A percentile compares a stretch with the other conserved stretches of the same genome.
Conservation (phyloP, 345 rosid species). For the Clausena lansium region DNA sequence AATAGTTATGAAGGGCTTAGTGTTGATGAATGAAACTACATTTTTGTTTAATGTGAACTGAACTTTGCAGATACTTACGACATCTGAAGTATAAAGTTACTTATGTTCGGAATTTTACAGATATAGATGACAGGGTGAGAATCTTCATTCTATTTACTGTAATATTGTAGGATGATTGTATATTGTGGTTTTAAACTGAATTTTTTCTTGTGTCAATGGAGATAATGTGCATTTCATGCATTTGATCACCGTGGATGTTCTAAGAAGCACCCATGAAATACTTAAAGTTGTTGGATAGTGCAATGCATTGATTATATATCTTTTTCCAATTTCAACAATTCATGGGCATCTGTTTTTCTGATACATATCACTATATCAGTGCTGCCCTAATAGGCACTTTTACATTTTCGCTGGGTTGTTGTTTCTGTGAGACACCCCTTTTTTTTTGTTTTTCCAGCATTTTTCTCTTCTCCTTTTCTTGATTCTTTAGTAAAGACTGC, state of each 20-base stretch:
- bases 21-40: not conserved
- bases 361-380: not conserved
- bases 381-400: not conserved
- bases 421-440: no score
- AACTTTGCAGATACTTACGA: constrained; percentile 55
- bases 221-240: not conserved
- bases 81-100: constrained; percentile 73
- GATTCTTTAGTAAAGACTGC: not conserved
- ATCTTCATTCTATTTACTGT: not conserved
- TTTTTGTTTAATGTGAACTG: constrained; percentile 14
- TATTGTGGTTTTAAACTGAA: not conserved
- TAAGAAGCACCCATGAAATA: not conserved
- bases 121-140: constrained; percentile 88
- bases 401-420: not conserved
- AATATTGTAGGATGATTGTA: not conserved
- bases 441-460: no score
- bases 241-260: no score
- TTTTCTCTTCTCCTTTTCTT: not conserved
- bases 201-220: not conserved
- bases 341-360: not conserved
- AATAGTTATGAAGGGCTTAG: not conserved
- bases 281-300: not conserved
- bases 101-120: constrained; percentile 81
- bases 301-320: not conserved
- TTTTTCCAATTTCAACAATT: not conserved